Conservation (phyloP, 2,329 filamentous ascomycete species). For the Arthroderma sp. region DNA sequence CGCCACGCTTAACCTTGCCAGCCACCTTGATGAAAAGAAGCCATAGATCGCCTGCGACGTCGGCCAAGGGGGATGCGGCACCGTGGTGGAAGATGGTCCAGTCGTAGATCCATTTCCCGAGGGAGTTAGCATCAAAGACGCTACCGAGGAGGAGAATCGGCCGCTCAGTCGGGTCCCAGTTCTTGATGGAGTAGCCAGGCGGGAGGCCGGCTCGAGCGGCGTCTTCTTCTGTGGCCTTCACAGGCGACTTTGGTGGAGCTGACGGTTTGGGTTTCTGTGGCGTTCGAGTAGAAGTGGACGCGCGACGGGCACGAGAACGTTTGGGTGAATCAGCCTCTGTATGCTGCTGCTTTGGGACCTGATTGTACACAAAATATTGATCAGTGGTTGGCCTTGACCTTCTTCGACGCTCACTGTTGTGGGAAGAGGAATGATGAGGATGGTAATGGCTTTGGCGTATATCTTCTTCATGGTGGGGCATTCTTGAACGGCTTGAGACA, state of each 20-base stretch:
- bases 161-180: constrained; percentile 91
- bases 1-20: constrained; percentile 83
- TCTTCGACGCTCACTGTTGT: constrained; percentile 20
- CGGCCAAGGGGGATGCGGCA: constrained; percentile 67
- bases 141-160: constrained; percentile 89
- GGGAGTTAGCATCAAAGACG: constrained; percentile 92
- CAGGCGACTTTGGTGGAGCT: constrained; percentile 25
- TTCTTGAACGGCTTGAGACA: not conserved
- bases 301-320: constrained; percentile 39
- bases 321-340: constrained; percentile 25
- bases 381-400: constrained; percentile 35
- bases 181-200: constrained; percentile 84
- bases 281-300: constrained; percentile 36
- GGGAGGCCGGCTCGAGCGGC: constrained; percentile 58
- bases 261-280: constrained; percentile 29
- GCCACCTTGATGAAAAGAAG: constrained; percentile 84
- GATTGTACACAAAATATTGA: constrained; percentile 39
- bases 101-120: constrained; percentile 99
- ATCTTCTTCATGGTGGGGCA: constrained; percentile 4
- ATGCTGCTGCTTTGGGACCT: constrained; percentile 29
- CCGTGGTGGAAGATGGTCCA: constrained; percentile 92
- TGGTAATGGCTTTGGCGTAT: constrained; percentile 1
- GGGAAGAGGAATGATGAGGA: constrained; percentile 1
- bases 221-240: constrained; percentile 52
- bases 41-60: constrained; percentile 92